These are phyloP conservation scores for Pseudocercospora fijiensis DNA, from an alignment of 2,329 filamentous ascomycete species.

Conservation along the genomic window DNA sequence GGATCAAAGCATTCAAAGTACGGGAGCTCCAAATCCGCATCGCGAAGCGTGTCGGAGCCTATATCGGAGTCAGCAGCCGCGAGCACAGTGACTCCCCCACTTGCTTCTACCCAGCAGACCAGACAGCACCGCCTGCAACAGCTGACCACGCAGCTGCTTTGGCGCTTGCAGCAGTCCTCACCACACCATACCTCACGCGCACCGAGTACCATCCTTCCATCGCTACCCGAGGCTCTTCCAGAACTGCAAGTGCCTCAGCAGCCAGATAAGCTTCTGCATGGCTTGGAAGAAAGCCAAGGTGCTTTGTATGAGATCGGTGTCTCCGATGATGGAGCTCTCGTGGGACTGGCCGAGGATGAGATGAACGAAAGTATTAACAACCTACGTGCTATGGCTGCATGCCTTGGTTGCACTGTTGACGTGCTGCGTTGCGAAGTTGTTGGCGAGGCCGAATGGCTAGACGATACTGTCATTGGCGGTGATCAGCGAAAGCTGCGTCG, in stretches of 20 bases:
- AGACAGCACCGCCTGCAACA: constrained; percentile 84
- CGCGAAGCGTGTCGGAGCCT: constrained; percentile 34
- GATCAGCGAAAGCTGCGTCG: constrained; percentile 41
- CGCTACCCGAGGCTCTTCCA: constrained; percentile 65
- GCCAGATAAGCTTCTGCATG: constrained; percentile 61
- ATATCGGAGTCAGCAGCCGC: constrained; percentile 25
- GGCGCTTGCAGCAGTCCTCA: constrained; percentile 92
- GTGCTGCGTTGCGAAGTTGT: constrained; percentile 80
- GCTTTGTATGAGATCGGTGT: constrained; percentile 96
- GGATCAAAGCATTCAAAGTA: constrained; percentile 52
- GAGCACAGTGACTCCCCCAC: constrained; percentile 9
- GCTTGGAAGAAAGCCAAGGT: constrained; percentile 87
- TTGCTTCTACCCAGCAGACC: constrained; percentile 58
- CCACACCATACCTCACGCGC: constrained; percentile 82
- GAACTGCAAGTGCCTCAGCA: constrained; percentile 58
- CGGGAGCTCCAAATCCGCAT: constrained; percentile 15
- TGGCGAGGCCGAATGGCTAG: constrained; percentile 76
- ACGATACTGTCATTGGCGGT: constrained; percentile 38
- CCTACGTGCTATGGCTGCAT: constrained; percentile 85
- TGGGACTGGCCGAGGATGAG: constrained; percentile 85
- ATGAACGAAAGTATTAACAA: constrained; percentile 87
- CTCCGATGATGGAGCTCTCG: constrained; percentile 86
- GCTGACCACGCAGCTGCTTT: constrained; percentile 89
- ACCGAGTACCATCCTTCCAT: constrained; percentile 71
- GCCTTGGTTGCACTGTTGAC: constrained; percentile 81